These are phyloP conservation scores for Diddensiella transvaalensis DNA, from an alignment of 805 yeast species.

Conservation along the genomic window DNA sequence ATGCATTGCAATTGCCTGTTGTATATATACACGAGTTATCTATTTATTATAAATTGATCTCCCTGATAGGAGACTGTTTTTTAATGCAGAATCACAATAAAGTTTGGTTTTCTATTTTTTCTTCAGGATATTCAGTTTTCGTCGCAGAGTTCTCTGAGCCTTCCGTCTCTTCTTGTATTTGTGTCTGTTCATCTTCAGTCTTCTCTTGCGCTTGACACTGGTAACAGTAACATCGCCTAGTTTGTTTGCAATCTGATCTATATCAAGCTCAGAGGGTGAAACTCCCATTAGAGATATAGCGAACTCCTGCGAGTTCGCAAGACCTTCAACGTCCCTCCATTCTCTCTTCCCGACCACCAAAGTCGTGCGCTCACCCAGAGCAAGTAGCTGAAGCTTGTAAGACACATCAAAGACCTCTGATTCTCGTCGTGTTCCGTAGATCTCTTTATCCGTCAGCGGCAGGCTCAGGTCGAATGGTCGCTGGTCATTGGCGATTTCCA, in stretches of 20 bases:
- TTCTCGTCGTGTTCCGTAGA: background rate
- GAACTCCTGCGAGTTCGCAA: background rate
- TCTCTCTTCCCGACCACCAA: background rate
- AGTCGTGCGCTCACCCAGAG: background rate
- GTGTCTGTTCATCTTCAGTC: constrained; percentile 96
- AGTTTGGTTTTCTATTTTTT: background rate
- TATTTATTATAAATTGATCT: too few species aligned
- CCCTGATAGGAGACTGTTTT: background rate
- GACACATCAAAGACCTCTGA: background rate
- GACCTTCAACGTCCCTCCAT: background rate
- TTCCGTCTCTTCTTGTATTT: constrained; percentile 96
- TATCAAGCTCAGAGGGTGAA: background rate
- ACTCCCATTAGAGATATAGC: background rate
- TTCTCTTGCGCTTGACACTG: constrained; percentile 51
- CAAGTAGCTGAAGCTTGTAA: background rate
- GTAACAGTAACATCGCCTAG: constrained; percentile 25
- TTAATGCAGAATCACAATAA: too few species aligned
- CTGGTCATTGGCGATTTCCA: background rate
- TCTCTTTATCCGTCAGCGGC: background rate
- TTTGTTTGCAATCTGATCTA: background rate
- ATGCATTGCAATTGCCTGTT: too few species aligned
- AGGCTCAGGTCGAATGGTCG: background rate
- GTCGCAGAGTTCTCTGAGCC: constrained; percentile 59
- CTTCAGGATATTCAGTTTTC: constrained; percentile 28
- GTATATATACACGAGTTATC: too few species aligned